Base-by-base conservation (phyloP, 1,139 yeast genomes). In the Zygoascus hellenicus region DNA sequence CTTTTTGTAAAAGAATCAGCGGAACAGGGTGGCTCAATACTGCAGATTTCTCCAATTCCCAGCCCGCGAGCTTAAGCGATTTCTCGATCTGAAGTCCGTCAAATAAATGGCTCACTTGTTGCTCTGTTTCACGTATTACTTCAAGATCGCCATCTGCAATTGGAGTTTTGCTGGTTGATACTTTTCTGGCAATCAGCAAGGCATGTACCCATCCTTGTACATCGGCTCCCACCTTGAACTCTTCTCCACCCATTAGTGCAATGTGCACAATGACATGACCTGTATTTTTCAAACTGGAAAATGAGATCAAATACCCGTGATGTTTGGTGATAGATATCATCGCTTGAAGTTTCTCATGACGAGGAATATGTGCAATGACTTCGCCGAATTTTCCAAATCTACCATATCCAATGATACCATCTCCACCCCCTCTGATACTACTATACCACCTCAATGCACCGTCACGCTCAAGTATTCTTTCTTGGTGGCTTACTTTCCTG, bases 201-300 rank as follows among this genome's bases (percentile, higher is more conserved):
- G 67, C 67, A 47, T 64, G 68, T 13, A 54, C 61, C 68, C 67
- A 64, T 3, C 65, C 65, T 19, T 56, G 54, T 22, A 62, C 38
- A 28, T 58, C 63, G 9, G 43, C 48, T 15, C 34, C 26, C 6
- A 14, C 26, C 9, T 15, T 34, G 9, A 53, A 30, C 30, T 50
- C 50, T 33, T 54, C 40, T 14, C 48, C 46, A 5, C 47, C 49
- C 30, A 58, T 42, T n/a, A 62, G 47, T 39, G 61, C 52, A 7
- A 62, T 59, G 28, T 49, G 44, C 5, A 60, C 54, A 10, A 43
- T 29, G 5, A 53, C 52, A 14, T 44, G 45, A 2, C 49, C 48
- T 4, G 52, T 43, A 28, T 30, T 37, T 2, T 43, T 34, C 19
- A 43, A 41, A 5, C 48, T 30, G 10, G 14, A 14, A 38, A 54